Evolutionary conservation across 192 early-diverging fungal species (phyloP), one percentile per base, ranked within the genome.

Genomic region (Coemansia guatemalensis): DNA sequence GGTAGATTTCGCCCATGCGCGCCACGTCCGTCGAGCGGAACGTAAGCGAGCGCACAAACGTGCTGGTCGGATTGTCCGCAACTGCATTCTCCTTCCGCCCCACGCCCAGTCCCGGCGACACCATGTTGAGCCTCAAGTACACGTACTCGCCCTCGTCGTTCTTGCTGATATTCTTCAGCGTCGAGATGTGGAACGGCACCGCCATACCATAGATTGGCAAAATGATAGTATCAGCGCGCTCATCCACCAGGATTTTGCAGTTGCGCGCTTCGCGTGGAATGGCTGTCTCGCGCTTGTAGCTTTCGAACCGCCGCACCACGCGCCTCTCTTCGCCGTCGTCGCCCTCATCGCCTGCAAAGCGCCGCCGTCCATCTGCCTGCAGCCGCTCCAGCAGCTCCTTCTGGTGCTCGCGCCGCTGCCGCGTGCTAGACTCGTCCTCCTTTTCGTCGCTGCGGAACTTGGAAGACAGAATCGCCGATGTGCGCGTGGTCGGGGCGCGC

Each of bases 171-270:
- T 92, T 97, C 67, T 99, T 98, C 35, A 99, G 69, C 2, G 95
- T 95, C 12, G 94, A 92, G 58, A 99, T 92, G 73, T 99, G 97
- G 85, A 99, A 97, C 27, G 97, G 97, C 14, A 99, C 97, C 2
- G 96, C 88, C 72, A 92, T 86, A 21, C 96, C 96, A 68, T 96
- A 96, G 41, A 99, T 90, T 7, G 97, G 97, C 50, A 98, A 76
- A 41, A 99, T 87, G 48, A 99, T 84, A 5, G 96, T 85, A 47
- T 97, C 92, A 39, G 86, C 88, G 30, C 87, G 86, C 56, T 85
- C 82, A 78, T 99, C 97, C 0, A 99, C 93, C 44, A 91, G 62
- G 68, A 99, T 98, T 49, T 88, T 92, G 69, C 56, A 92, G 74
- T 54, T 89, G 84, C 60, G 84, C 80, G 89, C 88, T 50, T 91